Evolutionary conservation across 2,329 filamentous ascomycete species (phyloP), one percentile per base, ranked within the genome.

Genomic region (Beauveria bassiana): DNA sequence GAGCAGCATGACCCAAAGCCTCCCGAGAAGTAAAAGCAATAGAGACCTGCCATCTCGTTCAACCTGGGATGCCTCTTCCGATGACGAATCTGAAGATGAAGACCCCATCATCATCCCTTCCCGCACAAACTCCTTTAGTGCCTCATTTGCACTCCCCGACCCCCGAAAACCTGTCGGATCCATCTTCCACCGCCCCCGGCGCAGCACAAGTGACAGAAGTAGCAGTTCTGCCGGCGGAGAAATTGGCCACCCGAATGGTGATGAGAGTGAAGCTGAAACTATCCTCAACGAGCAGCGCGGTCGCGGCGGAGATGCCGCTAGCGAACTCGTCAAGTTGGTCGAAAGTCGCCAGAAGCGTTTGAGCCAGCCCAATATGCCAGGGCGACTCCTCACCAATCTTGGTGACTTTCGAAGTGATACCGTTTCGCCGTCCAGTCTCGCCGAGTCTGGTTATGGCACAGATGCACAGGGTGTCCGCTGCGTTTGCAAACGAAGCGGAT

Each of bases 21-120:
- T 73, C 24, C 66, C 66, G 31, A 66, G 71, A 62, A 69, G 68
- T 63, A 68, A 67, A 59, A 68, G 68, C 56, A 70, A 69, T 26
- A 70, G 70, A 51, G 69, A 72, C 28, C 63, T 70, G 61, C 65
- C 70, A 22, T 65, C 64, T 31, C 70, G 67, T 51, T 66, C 72
- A 55, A 74, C 73, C 45, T 79, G 76, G 74, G 76, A 77, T 16
- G 79, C 78, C 14, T 56, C 53, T 5, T 80, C 79, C 0, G 78
- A 81, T 34, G 79, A 80, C 52, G 79, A 80, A 2, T 86, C 83
- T 1, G 86, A 84, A 0, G 85, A 88, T 64, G 85, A 87, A 59
- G 85, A 87, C 61, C 83, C 83, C 14, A 87, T 87, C 63, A 79
- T 87, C 55, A 84, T 88, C 45, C 84, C 85, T 34, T 86, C 84